Percentiles rank a stretch among this genome's conserved stretches.
Evolutionary conservation across 106 monocot species (phyloP).

Genomic region (Dioscorea alata): DNA sequence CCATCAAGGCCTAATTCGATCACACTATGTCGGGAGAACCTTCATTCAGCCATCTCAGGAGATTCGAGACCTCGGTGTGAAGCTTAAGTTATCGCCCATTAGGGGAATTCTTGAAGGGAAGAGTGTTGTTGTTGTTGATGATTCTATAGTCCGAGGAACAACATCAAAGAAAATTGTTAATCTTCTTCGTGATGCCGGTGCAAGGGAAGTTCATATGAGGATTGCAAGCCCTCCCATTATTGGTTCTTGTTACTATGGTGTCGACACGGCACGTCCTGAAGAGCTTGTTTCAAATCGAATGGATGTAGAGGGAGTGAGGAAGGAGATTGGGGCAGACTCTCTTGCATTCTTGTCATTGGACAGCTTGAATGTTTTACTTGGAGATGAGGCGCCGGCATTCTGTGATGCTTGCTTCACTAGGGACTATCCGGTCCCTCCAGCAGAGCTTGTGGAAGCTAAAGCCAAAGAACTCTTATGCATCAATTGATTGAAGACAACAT

Average conservation of each 20-base stretch:
- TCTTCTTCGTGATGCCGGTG: slow-evolving; percentile 66
- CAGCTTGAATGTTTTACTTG: slow-evolving; percentile 31
- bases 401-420: slow-evolving; percentile 67
- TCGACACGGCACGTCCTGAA: slow-evolving; percentile 64
- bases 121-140: slow-evolving; percentile 76
- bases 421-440: slow-evolving; percentile 50
- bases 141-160: slow-evolving; percentile 85
- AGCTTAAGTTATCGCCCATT: slow-evolving; percentile 77
- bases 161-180: slow-evolving; percentile 82
- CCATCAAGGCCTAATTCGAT: neutral
- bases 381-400: slow-evolving; percentile 33
- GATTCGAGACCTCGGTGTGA: slow-evolving; percentile 69
- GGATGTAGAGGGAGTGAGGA: slow-evolving; percentile 54
- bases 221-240: slow-evolving; percentile 82
- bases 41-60: slow-evolving; percentile 56
- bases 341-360: slow-evolving; percentile 48
- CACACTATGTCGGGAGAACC: neutral
- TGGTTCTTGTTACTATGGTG: slow-evolving; percentile 83
- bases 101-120: slow-evolving; percentile 57
- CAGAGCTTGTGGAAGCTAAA: slow-evolving; percentile 2
- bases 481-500: neutral
- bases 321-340: slow-evolving; percentile 48
- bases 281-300: slow-evolving; percentile 63
- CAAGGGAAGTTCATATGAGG: slow-evolving; percentile 90
- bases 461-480: neutral